phyloP scores from a whole-genome alignment of 2,329 filamentous ascomycete genomes.

The Pyrenophora seminiperda region DNA sequence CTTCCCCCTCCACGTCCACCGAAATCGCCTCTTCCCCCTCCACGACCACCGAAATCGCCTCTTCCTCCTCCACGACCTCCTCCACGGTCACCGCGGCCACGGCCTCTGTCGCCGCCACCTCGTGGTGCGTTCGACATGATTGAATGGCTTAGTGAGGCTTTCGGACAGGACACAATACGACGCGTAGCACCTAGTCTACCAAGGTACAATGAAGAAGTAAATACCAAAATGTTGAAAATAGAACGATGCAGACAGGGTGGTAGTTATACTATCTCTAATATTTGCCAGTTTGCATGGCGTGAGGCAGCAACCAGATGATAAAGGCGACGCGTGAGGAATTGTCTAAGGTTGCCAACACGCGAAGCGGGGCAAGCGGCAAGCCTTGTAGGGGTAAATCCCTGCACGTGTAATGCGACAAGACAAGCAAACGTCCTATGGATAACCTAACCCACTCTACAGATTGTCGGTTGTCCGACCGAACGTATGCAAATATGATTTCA shows the following conservation, averaged over 20 bases:
- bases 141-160: conserved; percentile 12
- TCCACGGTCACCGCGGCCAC: conserved; percentile 6
- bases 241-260: background rate
- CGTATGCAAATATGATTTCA: too few species aligned
- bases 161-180: conserved; percentile 1
- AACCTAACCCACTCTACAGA: too few species aligned
- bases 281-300: background rate
- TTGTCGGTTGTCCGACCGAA: too few species aligned
- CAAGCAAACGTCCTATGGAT: too few species aligned
- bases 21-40: background rate
- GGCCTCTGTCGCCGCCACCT: conserved; percentile 11
- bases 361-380: conserved; percentile 5
- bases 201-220: background rate
- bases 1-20: conserved; percentile 11
- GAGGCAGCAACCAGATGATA: background rate
- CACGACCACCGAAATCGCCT: conserved; percentile 7
- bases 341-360: background rate
- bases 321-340: background rate
- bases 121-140: conserved; percentile 8
- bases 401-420: too few species aligned
- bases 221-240: background rate
- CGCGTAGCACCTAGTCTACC: background rate
- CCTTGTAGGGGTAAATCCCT: too few species aligned
- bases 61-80: conserved; percentile 8
- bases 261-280: background rate